Evolutionary conservation across 192 early-diverging fungal species (phyloP), one percentile per base, ranked within the genome.

Genomic region (Umbelopsis sp.): DNA sequence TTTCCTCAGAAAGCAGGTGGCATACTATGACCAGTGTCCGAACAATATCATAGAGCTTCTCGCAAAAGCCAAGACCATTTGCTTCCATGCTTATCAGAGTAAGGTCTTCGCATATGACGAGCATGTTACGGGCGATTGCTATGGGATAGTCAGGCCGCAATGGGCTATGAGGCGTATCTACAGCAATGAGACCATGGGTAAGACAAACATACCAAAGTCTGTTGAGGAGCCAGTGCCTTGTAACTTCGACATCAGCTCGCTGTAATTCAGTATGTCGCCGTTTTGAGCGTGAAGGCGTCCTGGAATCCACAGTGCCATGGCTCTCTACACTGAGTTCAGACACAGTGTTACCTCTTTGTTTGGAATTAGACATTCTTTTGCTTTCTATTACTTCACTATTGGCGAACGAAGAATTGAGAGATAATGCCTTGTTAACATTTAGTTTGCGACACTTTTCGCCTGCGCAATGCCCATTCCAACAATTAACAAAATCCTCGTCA

Each of bases 401-500:
- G 18, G 45, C n/a, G 25, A 66, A 66, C 23, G 65, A 18, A 21
- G 15, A 18, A 25, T 66, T 46, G 10, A 66, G 44, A 46, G 65
- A 35, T 18, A 66, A n/a, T 10, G 65, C 65, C 44, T 66, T 66
- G 4, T 66, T n/a, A 1, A 15, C 13, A 46, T 66, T 20, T 10
- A 23, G 41, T 18, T 47, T 48, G 25, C 10, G 37, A 25, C 46
- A 66, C 9, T 66, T 48, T 16, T 23, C n/a, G 3, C 65, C 65
- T 3, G 65, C 45, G 21, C 65, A 66, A 20, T 23, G 23, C 20
- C 65, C 65, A 30, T 66, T 66, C 65, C 65, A 66, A 8, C 65
- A 66, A 48, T 66, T n/a, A 35, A 66, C 65, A 66, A 66, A 66
- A 10, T 66, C 65, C 25, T 66, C 65, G 45, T 66, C 65, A 20